phyloP scores from a whole-genome alignment of 1,284 basidiomycete species.

The Malassezia dermatis region DNA sequence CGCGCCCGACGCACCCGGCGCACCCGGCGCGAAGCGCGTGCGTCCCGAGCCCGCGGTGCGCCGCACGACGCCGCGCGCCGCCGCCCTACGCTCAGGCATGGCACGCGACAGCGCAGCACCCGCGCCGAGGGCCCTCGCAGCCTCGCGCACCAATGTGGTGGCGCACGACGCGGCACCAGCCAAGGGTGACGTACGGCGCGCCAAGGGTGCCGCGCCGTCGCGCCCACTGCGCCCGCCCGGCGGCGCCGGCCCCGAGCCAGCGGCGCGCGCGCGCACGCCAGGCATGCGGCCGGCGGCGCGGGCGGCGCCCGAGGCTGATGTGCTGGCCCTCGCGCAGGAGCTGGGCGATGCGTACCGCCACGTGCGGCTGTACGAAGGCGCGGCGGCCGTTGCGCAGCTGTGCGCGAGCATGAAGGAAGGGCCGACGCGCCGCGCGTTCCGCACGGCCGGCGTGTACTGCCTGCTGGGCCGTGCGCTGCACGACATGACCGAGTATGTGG shows the following conservation, averaged over 20 bases:
- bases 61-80: constrained; percentile 14
- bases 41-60: constrained; percentile 9
- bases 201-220: neutral
- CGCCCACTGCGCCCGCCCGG: neutral
- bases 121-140: constrained; percentile 5
- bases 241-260: neutral
- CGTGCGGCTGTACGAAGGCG: constrained; percentile 27
- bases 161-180: neutral
- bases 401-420: neutral
- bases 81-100: constrained; percentile 15
- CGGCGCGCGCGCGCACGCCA: neutral
- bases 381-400: constrained; percentile 22
- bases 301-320: neutral
- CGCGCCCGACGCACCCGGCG: constrained; percentile 19
- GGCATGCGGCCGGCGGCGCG: neutral
- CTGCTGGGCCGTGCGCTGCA: constrained; percentile 33
- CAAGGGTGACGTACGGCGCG: constrained; percentile 2
- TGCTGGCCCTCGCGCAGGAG: constrained; percentile 22
- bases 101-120: neutral
- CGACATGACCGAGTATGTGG: constrained; percentile 34
- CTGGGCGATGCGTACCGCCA: constrained; percentile 34
- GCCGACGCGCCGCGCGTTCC: constrained; percentile 10
- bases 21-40: constrained; percentile 19
- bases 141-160: constrained; percentile 10
- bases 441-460: constrained; percentile 23